These are phyloP conservation scores for Panicum virgatum DNA, from an alignment of 202 grass and related monocot genomes.

Conservation along the genomic window DNA sequence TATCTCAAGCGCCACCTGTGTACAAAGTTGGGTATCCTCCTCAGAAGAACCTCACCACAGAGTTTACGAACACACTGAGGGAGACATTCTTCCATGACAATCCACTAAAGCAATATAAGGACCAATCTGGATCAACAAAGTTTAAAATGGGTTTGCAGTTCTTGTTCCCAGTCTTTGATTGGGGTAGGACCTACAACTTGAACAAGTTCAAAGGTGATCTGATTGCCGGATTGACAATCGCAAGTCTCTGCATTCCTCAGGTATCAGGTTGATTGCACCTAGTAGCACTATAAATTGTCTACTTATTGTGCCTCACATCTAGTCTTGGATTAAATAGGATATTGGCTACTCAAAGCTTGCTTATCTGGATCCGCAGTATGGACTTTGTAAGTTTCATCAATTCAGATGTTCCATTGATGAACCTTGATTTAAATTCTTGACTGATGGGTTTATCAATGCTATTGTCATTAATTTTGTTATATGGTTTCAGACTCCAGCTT, in stretches of 20 bases:
- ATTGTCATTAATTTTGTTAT: slow-evolving; percentile 20
- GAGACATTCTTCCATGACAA: slow-evolving; percentile 90
- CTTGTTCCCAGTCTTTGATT: slow-evolving; percentile 84
- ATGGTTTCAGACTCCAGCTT: slow-evolving; percentile 86
- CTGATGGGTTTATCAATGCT: not conserved
- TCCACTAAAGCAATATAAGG: slow-evolving; percentile 67
- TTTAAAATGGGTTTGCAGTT: slow-evolving; percentile 62
- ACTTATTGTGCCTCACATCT: slow-evolving; percentile 7
- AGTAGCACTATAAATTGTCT: slow-evolving; percentile 24
- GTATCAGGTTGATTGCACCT: slow-evolving; percentile 40
- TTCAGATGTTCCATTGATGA: not conserved
- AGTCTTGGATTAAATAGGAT: slow-evolving; percentile 61
- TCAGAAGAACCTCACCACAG: slow-evolving; percentile 51
- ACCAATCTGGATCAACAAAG: slow-evolving; percentile 50
- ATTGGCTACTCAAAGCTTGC: slow-evolving; percentile 94
- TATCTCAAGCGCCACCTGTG: slow-evolving; percentile 29
- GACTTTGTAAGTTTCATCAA: slow-evolving; percentile 71
- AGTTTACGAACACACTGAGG: slow-evolving; percentile 61
- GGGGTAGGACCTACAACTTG: slow-evolving; percentile 72
- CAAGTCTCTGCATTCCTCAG: slow-evolving; percentile 97
- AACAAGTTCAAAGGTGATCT: slow-evolving; percentile 87
- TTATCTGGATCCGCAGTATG: slow-evolving; percentile 85
- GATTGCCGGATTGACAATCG: slow-evolving; percentile 89
- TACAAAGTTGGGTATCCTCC: slow-evolving; percentile 85
- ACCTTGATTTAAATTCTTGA: not conserved